A percentile compares a stretch with the other conserved stretches of the same genome.
These are phyloP conservation scores for Boletus insuetus DNA, from an alignment of 768 basidiomycete species.

Conservation along the genomic window DNA sequence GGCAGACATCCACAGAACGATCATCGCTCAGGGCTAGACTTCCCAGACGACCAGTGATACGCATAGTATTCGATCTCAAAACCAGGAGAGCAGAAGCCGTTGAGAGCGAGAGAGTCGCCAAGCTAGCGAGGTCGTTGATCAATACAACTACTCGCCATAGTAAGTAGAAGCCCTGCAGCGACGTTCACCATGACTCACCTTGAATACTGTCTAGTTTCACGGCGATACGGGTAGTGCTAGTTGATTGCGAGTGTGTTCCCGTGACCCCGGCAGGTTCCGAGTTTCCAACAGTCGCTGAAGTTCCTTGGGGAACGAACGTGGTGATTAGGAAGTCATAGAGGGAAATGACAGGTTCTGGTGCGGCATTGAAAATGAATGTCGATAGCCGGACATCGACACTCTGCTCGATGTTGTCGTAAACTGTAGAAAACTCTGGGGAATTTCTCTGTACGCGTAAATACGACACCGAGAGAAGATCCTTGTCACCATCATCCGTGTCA, in stretches of 20 bases:
- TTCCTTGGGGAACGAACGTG: conserved; percentile 70
- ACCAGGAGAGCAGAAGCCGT: conserved; percentile 85
- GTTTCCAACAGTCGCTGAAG: conserved; percentile 6
- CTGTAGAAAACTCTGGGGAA: conserved; percentile 80
- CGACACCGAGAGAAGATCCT: conserved; percentile 72
- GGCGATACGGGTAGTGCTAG: conserved; percentile 72
- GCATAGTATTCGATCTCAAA: conserved; percentile 67
- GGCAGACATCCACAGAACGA: conserved; percentile 46
- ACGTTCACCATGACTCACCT: conserved; percentile 43
- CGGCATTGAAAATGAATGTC: conserved; percentile 84
- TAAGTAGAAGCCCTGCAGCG: conserved; percentile 9
- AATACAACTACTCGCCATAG: conserved; percentile 56
- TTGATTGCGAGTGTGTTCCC: conserved; percentile 4
- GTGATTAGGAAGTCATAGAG: conserved; percentile 98
- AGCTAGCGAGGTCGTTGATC: conserved; percentile 60
- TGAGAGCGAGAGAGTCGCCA: conserved; percentile 87
- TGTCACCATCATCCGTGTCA: conserved; percentile 40
- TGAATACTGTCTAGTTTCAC: conserved; percentile 83
- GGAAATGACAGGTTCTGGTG: conserved; percentile 86
- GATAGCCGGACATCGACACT: conserved; percentile 84
- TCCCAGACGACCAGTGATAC: conserved; percentile 78
- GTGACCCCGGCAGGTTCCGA: conserved; percentile 6
- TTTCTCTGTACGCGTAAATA: conserved; percentile 79
- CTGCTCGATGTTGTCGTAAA: conserved; percentile 86
- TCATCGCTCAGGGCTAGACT: conserved; percentile 82